A percentile compares a stretch with the other conserved stretches of the same genome.
These are phyloP conservation scores for Boletus eberwhitei DNA, from an alignment of 768 basidiomycete species.

Conservation along the genomic window DNA sequence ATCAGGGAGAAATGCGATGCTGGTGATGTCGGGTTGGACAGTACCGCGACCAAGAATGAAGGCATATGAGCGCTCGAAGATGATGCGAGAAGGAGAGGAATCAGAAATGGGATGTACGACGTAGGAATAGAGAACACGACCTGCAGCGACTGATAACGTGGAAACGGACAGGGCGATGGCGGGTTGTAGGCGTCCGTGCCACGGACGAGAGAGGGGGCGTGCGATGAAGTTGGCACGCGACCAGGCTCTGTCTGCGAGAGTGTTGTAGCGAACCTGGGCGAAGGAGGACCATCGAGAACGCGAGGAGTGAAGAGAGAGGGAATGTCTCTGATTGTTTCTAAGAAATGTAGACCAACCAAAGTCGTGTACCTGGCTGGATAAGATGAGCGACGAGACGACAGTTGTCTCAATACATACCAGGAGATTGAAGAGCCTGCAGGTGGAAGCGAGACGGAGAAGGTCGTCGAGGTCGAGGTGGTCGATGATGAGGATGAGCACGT, in stretches of 20 bases:
- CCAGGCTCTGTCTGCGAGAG: slow-evolving; percentile 56
- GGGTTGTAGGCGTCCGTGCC: slow-evolving; percentile 56
- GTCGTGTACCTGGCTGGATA: slow-evolving; percentile 46
- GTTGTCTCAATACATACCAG: slow-evolving; percentile 36
- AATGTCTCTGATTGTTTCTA: slow-evolving; percentile 49
- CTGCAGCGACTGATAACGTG: slow-evolving; percentile 60
- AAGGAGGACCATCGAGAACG: slow-evolving; percentile 44
- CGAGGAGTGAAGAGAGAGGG: slow-evolving; percentile 47
- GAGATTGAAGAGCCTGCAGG: slow-evolving; percentile 28
- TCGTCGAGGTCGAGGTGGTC: slow-evolving; percentile 43
- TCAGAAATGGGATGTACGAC: slow-evolving; percentile 36
- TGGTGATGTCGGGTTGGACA: slow-evolving; percentile 49
- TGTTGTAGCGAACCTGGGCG: slow-evolving; percentile 47
- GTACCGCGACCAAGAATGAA: slow-evolving; percentile 34
- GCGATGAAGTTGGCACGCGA: slow-evolving; percentile 49
- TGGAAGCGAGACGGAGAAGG: slow-evolving; percentile 32
- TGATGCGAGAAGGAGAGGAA: slow-evolving; percentile 40
- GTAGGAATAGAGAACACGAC: slow-evolving; percentile 56
- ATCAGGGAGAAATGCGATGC: slow-evolving; percentile 47
- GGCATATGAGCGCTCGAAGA: slow-evolving; percentile 44
- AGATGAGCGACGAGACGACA: background rate
- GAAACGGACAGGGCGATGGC: slow-evolving; percentile 51
- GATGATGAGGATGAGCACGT: slow-evolving; percentile 55
- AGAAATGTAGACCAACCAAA: slow-evolving; percentile 60
- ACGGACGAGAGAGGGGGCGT: slow-evolving; percentile 58